phyloP scores from a whole-genome alignment of 2,329 filamentous ascomycete species.

The Epicoccum nigrum region DNA sequence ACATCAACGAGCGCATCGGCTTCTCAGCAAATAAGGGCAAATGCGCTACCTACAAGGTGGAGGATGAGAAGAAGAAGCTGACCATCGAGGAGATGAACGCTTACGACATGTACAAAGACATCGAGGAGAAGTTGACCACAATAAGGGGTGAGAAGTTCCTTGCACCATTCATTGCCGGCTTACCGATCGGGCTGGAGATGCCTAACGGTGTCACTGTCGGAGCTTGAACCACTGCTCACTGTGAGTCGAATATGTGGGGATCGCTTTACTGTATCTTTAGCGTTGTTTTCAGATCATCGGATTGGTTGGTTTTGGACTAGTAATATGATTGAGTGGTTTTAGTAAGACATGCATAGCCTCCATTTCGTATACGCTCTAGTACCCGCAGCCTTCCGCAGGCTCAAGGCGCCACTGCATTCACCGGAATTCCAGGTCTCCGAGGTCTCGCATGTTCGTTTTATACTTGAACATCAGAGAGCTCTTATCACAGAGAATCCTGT shows the following conservation, averaged over 20 bases:
- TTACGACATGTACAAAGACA: slow-evolving; percentile 36
- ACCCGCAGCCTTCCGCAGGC: not conserved
- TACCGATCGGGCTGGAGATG: slow-evolving; percentile 18
- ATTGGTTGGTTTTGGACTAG: not conserved
- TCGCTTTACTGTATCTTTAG: not conserved
- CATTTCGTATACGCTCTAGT: no score
- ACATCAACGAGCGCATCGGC: slow-evolving; percentile 46
- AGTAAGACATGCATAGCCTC: slow-evolving; percentile 12
- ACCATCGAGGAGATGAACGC: slow-evolving; percentile 74
- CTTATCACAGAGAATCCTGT: not conserved
- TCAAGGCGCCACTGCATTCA: not conserved
- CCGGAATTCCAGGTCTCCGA: not conserved
- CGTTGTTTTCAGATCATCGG: not conserved
- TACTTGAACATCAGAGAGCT: no score
- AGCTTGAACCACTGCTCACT: slow-evolving; percentile 1
- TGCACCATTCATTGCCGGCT: slow-evolving; percentile 10
- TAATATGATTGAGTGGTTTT: not conserved
- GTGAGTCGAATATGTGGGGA: not conserved
- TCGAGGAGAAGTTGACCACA: slow-evolving; percentile 23
- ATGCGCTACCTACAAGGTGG: slow-evolving; percentile 63
- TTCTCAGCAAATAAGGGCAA: slow-evolving; percentile 67
- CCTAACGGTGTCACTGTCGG: slow-evolving; percentile 17
- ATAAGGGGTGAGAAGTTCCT: slow-evolving; percentile 12
- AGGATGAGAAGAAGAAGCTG: slow-evolving; percentile 65
- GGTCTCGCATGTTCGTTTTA: no score